These are phyloP conservation scores for Fragosphaeria purpurea DNA, from an alignment of 2,329 filamentous ascomycete genomes.

Conservation along the genomic window DNA sequence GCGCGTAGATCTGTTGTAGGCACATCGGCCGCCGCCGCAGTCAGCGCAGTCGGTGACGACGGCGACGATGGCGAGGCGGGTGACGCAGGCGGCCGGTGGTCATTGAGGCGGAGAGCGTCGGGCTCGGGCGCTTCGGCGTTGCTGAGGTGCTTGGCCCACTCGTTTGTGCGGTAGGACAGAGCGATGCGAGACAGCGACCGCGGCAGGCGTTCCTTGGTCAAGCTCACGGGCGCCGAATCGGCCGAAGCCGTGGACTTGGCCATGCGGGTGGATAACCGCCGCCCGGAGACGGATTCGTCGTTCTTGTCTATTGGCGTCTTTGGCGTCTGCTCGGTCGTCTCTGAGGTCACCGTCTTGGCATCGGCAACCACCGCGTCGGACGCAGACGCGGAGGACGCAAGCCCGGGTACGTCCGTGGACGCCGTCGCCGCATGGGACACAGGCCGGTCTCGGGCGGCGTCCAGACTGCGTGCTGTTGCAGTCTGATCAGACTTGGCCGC, in stretches of 20 bases:
- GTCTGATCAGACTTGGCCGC: no score
- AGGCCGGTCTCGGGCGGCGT: no score
- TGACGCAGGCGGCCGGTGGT: constrained; percentile 20
- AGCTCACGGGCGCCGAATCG: constrained; percentile 33
- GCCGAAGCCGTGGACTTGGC: constrained; percentile 26
- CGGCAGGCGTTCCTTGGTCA: constrained; percentile 56
- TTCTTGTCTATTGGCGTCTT: constrained; percentile 9
- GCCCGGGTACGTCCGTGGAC: no score
- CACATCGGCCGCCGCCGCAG: background rate
- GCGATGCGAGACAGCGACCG: constrained; percentile 66
- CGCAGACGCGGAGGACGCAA: background rate
- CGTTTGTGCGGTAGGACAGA: constrained; percentile 78
- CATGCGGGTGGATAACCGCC: background rate
- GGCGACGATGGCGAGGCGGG: background rate
- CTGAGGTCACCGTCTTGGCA: constrained; percentile 2
- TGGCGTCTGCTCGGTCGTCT: background rate
- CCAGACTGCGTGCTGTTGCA: no score
- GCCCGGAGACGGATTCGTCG: constrained; percentile 10
- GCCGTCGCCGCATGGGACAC: no score
- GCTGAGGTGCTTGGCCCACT: constrained; percentile 88
- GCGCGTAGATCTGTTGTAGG: background rate
- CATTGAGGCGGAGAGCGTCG: constrained; percentile 47
- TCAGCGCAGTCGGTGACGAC: background rate
- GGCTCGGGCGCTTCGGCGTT: constrained; percentile 62
- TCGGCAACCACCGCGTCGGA: constrained; percentile 13